Conservation (phyloP, 2,329 filamentous ascomycete genomes). For the Ceratocystis cubensis region DNA sequence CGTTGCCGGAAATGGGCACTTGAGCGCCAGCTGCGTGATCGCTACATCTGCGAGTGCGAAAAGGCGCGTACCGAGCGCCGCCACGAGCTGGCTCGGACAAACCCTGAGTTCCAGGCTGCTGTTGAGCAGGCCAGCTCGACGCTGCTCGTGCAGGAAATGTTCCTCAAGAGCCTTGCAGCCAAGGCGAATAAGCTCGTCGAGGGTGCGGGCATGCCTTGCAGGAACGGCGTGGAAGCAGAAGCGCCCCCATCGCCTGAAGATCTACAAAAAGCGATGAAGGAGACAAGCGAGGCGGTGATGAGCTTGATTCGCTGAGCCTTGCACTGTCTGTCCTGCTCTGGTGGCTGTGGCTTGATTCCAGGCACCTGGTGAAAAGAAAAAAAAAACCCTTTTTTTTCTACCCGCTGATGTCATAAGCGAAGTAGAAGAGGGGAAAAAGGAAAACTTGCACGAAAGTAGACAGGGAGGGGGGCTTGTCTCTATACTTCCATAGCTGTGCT, state of each 20-base stretch:
- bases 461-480: slow-evolving; percentile 2
- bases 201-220: slow-evolving; percentile 10
- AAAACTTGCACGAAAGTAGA: background rate
- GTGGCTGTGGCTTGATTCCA: background rate
- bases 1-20: slow-evolving; percentile 15
- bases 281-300: slow-evolving; percentile 19
- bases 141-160: slow-evolving; percentile 19
- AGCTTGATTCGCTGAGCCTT: slow-evolving; percentile 14
- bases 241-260: background rate
- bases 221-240: background rate
- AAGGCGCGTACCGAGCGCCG: slow-evolving; percentile 13
- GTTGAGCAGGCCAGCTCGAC: slow-evolving; percentile 16
- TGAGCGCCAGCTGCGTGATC: slow-evolving; percentile 18
- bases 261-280: slow-evolving; percentile 12
- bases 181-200: slow-evolving; percentile 13
- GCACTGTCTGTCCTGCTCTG: background rate
- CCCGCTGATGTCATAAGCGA: slow-evolving; percentile 6
- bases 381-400: background rate
- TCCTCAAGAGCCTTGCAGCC: slow-evolving; percentile 14
- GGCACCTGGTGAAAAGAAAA: too few relatives aligned
- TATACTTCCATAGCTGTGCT: too few relatives aligned
- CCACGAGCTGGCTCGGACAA: background rate
- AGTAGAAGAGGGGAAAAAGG: background rate
- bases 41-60: slow-evolving; percentile 15
- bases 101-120: slow-evolving; percentile 13